These are phyloP conservation scores for Cladosporium cucumerinum DNA, from an alignment of 2,329 filamentous ascomycete genomes.

Conservation along the genomic window DNA sequence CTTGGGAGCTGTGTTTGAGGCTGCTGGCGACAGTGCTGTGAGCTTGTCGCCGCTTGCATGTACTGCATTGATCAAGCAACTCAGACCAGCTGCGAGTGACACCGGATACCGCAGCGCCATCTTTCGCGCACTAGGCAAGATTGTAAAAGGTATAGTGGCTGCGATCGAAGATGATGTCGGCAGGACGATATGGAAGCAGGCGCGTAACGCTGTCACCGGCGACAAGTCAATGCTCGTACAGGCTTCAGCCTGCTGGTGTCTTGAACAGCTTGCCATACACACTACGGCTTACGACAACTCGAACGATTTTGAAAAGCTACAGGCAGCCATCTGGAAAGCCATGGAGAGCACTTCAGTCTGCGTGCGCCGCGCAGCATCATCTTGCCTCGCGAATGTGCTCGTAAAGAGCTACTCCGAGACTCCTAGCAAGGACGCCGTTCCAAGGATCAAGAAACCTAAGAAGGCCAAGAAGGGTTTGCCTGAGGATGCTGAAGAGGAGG, in stretches of 20 bases:
- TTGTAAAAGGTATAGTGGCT: slow-evolving; percentile 68
- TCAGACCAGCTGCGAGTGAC: slow-evolving; percentile 76
- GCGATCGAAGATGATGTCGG: slow-evolving; percentile 80
- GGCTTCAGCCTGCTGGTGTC: slow-evolving; percentile 71
- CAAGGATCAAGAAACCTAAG: slow-evolving; percentile 67
- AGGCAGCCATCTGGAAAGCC: slow-evolving; percentile 76
- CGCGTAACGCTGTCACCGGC: slow-evolving; percentile 67
- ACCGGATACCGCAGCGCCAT: slow-evolving; percentile 77
- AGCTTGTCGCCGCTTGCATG: slow-evolving; percentile 74
- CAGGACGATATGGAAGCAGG: slow-evolving; percentile 93
- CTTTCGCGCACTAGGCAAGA: slow-evolving; percentile 71
- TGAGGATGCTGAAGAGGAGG: slow-evolving; percentile 63
- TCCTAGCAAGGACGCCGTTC: slow-evolving; percentile 48
- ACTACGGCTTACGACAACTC: slow-evolving; percentile 85
- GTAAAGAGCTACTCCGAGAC: slow-evolving; percentile 74
- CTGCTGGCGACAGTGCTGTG: slow-evolving; percentile 91
- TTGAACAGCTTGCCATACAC: slow-evolving; percentile 67
- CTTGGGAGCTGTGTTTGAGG: slow-evolving; percentile 81
- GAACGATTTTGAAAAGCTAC: slow-evolving; percentile 85
- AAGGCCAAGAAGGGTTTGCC: slow-evolving; percentile 65
- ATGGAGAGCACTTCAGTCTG: slow-evolving; percentile 73
- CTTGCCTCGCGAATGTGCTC: slow-evolving; percentile 77
- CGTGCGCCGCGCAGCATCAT: slow-evolving; percentile 81
- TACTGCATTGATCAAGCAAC: slow-evolving; percentile 68
- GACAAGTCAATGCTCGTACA: slow-evolving; percentile 85